phyloP scores from a whole-genome alignment of 805 yeast species.

The Candida piceae region DNA sequence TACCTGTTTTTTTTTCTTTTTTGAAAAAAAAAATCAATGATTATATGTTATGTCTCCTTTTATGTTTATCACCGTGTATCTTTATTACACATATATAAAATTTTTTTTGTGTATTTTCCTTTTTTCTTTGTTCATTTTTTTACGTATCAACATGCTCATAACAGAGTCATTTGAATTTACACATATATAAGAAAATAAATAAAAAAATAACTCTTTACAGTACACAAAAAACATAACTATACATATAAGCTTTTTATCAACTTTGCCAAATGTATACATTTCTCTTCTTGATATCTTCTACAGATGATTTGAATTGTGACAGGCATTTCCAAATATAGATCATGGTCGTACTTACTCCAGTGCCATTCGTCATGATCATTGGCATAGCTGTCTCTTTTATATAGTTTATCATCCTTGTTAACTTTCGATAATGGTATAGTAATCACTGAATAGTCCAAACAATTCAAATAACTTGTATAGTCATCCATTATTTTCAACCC shows the following conservation, averaged over 20 bases:
- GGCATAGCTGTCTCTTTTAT: constrained; percentile 23
- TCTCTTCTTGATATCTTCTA: constrained; percentile 55
- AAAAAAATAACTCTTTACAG: no score
- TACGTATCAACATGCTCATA: no score
- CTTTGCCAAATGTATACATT: constrained; percentile 37
- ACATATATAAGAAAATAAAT: no score
- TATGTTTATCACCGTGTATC: no score
- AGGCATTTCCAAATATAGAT: constrained; percentile 45
- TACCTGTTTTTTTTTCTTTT: no score
- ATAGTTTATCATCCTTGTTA: constrained; percentile 31
- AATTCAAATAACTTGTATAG: constrained; percentile 53
- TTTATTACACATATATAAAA: no score
- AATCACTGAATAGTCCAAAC: constrained; percentile 44
- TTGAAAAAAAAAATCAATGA: no score
- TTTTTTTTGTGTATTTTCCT: no score
- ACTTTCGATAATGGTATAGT: constrained; percentile 42
- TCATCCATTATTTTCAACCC: constrained; percentile 35
- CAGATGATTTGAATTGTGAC: constrained; percentile 52
- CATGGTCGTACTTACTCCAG: constrained; percentile 41
- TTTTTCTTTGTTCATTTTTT: no score
- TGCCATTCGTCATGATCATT: constrained; percentile 32
- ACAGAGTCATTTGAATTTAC: no score
- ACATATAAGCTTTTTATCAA: constrained; percentile 5
- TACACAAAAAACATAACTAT: no score
- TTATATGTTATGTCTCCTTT: no score